Percentiles rank a stretch among this genome's conserved stretches.
These are phyloP conservation scores for Clarkia xantiana DNA, from an alignment of 345 rosid genomes.

Conservation along the genomic window DNA sequence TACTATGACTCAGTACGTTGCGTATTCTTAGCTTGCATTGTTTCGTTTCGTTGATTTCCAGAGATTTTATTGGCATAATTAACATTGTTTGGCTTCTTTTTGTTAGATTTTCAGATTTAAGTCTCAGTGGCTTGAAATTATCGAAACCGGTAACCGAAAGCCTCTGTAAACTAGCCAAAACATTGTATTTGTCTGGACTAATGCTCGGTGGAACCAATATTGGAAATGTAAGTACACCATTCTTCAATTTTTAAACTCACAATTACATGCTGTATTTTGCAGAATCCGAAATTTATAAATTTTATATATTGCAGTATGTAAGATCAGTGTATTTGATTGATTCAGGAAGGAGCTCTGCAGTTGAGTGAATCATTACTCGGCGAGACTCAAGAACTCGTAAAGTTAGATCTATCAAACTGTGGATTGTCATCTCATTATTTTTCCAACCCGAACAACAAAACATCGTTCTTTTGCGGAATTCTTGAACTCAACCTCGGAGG, in stretches of 20 bases:
- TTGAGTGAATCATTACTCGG: conserved; percentile 39
- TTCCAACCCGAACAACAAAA: conserved; percentile 22
- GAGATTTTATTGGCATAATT: background rate
- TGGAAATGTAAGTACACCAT: conserved; percentile 46
- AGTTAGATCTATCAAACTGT: conserved; percentile 66
- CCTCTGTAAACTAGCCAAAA: conserved; percentile 57
- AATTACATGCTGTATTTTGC: background rate
- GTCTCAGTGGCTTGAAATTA: conserved; percentile 65
- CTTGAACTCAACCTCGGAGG: conserved; percentile 65
- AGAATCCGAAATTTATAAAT: no score
- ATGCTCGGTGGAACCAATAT: conserved; percentile 67
- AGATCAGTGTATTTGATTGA: background rate
- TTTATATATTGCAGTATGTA: no score
- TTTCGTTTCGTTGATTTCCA: background rate
- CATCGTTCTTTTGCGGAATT: conserved; percentile 28
- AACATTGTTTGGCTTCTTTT: background rate
- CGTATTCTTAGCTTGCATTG: background rate
- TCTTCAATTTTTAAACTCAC: no score
- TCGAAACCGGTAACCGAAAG: conserved; percentile 47
- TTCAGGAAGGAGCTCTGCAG: conserved; percentile 58
- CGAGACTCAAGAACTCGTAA: conserved; percentile 43
- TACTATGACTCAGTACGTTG: conserved; percentile 38
- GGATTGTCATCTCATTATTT: conserved; percentile 36
- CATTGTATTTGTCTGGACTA: conserved; percentile 45
- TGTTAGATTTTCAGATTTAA: conserved; percentile 61